These are phyloP conservation scores for Mucor velutinosus DNA, from an alignment of 371 early-diverging fungal species.

Conservation along the genomic window DNA sequence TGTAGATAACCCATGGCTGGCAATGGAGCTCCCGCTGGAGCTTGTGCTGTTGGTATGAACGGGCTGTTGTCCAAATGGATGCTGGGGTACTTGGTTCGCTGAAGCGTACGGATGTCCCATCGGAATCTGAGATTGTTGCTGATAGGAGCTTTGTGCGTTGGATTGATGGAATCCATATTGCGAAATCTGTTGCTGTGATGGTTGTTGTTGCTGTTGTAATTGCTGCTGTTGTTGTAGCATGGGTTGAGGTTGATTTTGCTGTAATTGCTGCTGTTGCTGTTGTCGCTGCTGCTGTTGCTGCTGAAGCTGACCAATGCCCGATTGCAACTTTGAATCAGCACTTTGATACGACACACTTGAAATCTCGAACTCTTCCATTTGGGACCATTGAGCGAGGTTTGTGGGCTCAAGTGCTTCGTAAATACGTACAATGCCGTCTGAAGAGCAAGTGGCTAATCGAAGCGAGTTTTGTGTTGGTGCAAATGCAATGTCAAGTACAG, in stretches of 20 bases:
- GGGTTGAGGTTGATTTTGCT: neutral
- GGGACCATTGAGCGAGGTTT: slow-evolving; percentile 81
- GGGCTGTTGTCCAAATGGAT: slow-evolving; percentile 22
- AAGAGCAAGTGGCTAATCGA: slow-evolving; percentile 80
- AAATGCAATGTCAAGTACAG: slow-evolving; percentile 89
- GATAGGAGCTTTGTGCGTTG: slow-evolving; percentile 1
- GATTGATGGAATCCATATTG: neutral
- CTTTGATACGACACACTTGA: neutral
- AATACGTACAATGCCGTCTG: slow-evolving; percentile 88
- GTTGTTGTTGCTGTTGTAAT: slow-evolving; percentile 11
- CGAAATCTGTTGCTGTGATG: neutral
- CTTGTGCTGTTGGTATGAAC: slow-evolving; percentile 40
- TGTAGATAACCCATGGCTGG: slow-evolving; percentile 39
- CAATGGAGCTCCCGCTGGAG: slow-evolving; percentile 35
- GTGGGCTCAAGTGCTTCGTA: slow-evolving; percentile 89
- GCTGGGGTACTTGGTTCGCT: neutral
- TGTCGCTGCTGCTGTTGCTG: slow-evolving; percentile 3
- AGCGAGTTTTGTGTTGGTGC: slow-evolving; percentile 79
- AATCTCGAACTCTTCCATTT: slow-evolving; percentile 71
- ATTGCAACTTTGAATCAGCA: neutral
- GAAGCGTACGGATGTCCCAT: neutral
- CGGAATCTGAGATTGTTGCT: neutral
- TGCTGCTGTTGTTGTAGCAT: slow-evolving; percentile 2
- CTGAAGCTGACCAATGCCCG: slow-evolving; percentile 9
- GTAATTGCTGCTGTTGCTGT: neutral